These are phyloP conservation scores for Penicillium dipodomyicola DNA, from an alignment of 495 filamentous ascomycete species.

Conservation along the genomic window DNA sequence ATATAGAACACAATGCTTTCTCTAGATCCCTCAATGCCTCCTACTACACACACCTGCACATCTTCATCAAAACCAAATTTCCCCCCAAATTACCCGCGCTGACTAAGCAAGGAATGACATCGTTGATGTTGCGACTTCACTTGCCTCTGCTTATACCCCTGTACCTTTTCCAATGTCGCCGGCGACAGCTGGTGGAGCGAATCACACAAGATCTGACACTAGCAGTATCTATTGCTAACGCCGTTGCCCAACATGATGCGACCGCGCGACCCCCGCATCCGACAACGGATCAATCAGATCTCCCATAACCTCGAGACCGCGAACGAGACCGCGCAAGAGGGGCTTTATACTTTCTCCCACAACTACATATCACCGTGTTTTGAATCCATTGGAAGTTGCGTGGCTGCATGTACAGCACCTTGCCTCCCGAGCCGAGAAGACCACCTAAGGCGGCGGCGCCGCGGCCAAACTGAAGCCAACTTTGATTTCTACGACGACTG, in stretches of 20 bases:
- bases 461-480: constrained; percentile 71
- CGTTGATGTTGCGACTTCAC: constrained; percentile 10
- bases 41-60: background rate
- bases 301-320: constrained; percentile 89
- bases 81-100: constrained; percentile 22
- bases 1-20: background rate
- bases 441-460: constrained; percentile 63
- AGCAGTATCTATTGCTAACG: background rate
- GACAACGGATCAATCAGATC: constrained; percentile 89
- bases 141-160: background rate
- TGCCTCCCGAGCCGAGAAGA: constrained; percentile 76
- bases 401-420: constrained; percentile 66
- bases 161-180: constrained; percentile 10
- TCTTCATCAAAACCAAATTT: constrained; percentile 2
- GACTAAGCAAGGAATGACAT: constrained; percentile 29
- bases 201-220: background rate
- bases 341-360: constrained; percentile 84
- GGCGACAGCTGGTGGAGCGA: constrained; percentile 19
- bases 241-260: constrained; percentile 48
- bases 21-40: background rate
- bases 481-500: constrained; percentile 99
- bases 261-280: constrained; percentile 86
- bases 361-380: constrained; percentile 83
- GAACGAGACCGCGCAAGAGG: constrained; percentile 84
- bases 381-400: constrained; percentile 57